Evolutionary conservation across 352 stramenopile genomes (phyloP).

Genomic region (Pythium angustatum): DNA sequence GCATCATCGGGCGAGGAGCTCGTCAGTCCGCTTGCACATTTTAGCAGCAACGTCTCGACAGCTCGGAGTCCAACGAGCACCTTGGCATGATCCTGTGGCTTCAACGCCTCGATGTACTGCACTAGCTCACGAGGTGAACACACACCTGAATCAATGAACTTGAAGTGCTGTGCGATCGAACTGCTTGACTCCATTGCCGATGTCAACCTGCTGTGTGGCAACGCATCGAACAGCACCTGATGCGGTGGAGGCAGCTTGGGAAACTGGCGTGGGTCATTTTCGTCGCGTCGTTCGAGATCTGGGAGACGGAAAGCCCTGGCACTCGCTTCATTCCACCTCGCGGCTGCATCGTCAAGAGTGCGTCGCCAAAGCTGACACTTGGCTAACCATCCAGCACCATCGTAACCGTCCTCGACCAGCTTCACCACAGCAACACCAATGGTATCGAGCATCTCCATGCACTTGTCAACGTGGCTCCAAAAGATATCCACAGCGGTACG

Average conservation of each 20-base stretch:
- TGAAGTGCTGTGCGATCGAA: background rate
- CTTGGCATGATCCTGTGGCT: background rate
- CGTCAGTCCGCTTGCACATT: background rate
- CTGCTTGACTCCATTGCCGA: background rate
- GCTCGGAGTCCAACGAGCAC: background rate
- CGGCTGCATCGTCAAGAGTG: background rate
- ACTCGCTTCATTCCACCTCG: background rate
- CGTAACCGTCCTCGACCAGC: conserved; percentile 8
- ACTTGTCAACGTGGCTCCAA: background rate
- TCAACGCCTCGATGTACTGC: background rate
- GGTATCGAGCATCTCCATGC: conserved; percentile 13
- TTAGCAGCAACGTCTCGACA: background rate
- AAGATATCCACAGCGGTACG: background rate
- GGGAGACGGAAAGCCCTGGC: background rate
- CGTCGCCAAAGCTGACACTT: conserved; percentile 7
- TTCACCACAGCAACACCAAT: background rate
- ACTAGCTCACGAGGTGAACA: background rate
- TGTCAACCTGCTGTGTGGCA: too few species aligned
- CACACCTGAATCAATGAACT: background rate
- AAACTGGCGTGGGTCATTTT: background rate
- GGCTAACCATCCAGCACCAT: background rate
- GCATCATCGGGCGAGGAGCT: background rate
- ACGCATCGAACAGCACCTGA: conserved; percentile 8
- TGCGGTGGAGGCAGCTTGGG: background rate
- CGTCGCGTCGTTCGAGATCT: background rate